phyloP scores from a whole-genome alignment of 2,329 filamentous ascomycete genomes.

The Aureobasidium sp. region DNA sequence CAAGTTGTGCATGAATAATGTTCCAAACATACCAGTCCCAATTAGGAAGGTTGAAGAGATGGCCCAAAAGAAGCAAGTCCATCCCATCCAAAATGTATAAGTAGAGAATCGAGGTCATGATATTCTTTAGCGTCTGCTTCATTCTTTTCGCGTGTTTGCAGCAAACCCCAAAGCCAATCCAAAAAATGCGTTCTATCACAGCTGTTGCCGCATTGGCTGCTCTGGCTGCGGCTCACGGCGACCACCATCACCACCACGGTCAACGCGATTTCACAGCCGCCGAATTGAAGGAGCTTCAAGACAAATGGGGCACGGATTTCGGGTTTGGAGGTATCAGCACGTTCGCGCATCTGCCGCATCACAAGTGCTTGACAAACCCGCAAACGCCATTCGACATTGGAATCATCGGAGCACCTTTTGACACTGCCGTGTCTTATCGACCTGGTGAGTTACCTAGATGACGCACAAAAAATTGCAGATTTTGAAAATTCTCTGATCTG shows the following conservation, averaged over 20 bases:
- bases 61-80: conserved; percentile 3
- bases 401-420: conserved; percentile 44
- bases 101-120: not conserved
- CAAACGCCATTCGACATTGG: conserved; percentile 37
- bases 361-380: conserved; percentile 42
- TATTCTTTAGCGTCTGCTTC: not conserved
- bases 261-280: conserved; percentile 15
- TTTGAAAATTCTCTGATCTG: too few relatives aligned
- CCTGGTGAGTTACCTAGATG: conserved; percentile 28
- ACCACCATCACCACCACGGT: conserved; percentile 16
- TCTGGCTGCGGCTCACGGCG: conserved; percentile 9
- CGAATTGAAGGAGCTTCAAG: conserved; percentile 18
- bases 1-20: too few relatives aligned
- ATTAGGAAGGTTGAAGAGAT: conserved; percentile 9
- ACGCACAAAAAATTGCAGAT: too few relatives aligned
- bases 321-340: conserved; percentile 30
- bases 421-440: conserved; percentile 43
- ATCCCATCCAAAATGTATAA: not conserved
- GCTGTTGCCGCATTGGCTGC: not conserved
- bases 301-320: conserved; percentile 21
- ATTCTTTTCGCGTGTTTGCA: not conserved
- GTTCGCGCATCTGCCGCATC: conserved; percentile 42
- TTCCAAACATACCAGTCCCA: too few relatives aligned
- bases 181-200: not conserved
- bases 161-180: not conserved